Percentiles rank a stretch among this genome's conserved stretches.
phyloP scores from a whole-genome alignment of 2,329 filamentous ascomycete species.

The Colletotrichum karsti region DNA sequence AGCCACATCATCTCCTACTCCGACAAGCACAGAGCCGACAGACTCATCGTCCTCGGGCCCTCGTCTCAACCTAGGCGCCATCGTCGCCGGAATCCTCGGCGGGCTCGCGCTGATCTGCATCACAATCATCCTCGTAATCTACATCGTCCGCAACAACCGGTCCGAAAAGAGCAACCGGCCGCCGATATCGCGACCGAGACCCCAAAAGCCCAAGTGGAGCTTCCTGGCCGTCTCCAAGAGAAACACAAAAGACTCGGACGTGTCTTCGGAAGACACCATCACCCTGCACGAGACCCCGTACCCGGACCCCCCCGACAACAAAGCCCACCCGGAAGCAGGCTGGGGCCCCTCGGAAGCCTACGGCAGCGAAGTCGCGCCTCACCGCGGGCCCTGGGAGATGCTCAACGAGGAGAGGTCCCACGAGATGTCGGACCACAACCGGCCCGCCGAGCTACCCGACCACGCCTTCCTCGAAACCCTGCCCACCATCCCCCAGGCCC shows the following conservation, averaged over 20 bases:
- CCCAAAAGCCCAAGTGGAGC: neutral
- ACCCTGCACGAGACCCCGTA: neutral
- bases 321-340: neutral
- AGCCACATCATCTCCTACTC: neutral
- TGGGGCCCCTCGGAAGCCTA: neutral
- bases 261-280: neutral
- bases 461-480: neutral
- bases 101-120: conserved; percentile 43
- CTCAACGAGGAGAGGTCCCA: neutral
- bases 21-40: conserved; percentile 1
- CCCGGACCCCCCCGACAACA: neutral
- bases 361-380: neutral
- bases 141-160: conserved; percentile 22
- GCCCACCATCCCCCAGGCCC: neutral
- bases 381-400: neutral
- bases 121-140: conserved; percentile 32
- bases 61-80: neutral
- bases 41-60: neutral
- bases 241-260: neutral
- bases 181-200: neutral
- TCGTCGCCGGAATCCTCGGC: conserved; percentile 39
- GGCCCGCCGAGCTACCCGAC: neutral
- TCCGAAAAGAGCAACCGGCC: neutral
- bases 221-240: neutral
- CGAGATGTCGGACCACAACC: neutral